Base-by-base conservation (phyloP, 495 filamentous ascomycete genomes). In the Talaromyces nanjingensis region DNA sequence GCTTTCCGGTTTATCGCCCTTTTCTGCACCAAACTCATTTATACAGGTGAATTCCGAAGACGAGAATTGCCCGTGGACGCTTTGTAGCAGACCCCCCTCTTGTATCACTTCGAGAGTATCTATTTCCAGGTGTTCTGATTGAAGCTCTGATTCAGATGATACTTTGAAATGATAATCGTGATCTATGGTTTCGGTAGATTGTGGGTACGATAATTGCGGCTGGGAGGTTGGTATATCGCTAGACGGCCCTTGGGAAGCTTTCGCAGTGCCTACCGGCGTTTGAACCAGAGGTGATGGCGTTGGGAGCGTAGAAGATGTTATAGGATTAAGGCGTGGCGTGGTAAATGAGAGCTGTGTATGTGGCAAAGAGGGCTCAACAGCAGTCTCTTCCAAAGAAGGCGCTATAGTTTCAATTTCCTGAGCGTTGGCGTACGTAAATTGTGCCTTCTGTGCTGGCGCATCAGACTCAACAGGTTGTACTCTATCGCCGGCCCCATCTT, bases 271-370 rank as follows among this genome's bases (percentile, higher is more conserved):
- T 31, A 68, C 66, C 1, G 71, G 59, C 25, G 65, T 67, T 9
- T 78, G 73, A 1, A 77, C 62, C 4, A 83, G 67, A 4, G 81
- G 79, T 7, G 81, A 81, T 1, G 79, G 78, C 34, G 76, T 70
- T 42, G 80, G 77, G 42, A 82, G 74, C 4, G 70, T 73, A 22
- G 79, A 76, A 25, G 79, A 81, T 53, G 77, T 73, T 22, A 82
- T 64, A 18, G 79, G 80, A 27, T 74, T 70, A 16, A 83, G 70
- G 11, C 75, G 77, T 4, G 81, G 81, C 4, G 79, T 80, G 56
- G 73, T 71, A 42, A 68, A 78, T 5, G 76, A 76, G 34, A 71
- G 63, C 39, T 70, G 67, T 12, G 61, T 37, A 22, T 59, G 22
- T 49, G 63, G 55, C 5, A 34, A 45, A 1, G 37, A 22, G n/a